Base-by-base conservation (phyloP, 179 eudicot species). In the Beta macrorhiza region DNA sequence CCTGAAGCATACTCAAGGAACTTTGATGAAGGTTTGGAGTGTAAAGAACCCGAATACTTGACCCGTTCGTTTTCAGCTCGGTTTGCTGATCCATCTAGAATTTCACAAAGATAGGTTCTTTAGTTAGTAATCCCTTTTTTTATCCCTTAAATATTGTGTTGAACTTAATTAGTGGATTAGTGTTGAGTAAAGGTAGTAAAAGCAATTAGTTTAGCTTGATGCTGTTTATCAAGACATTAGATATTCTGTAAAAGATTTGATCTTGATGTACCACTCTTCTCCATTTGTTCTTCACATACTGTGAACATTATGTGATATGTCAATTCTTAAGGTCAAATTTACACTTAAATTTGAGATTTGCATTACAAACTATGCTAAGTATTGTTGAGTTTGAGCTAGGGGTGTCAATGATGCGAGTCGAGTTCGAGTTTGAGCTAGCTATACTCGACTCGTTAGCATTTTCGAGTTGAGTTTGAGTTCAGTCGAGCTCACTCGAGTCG, bases 41-140 rank as follows among this genome's bases (percentile, higher is more conserved):
- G 84, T 69, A 71, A 61, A 8, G 91, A 89, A 47, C 90, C 90
- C 0, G 93, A 91, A 49, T 69, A 89, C 80, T 85, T 89, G 70
- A 82, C 81, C 79, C 87, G 92, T 62, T 91, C 93, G 0, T 91
- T 91, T 70, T 91, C 92, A 0, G 92, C 92, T 58, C 81, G 93
- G 68, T 91, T 85, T 79, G 93, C 93, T 64, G 89, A 84, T 79
- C 88, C 91, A 4, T 87, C 89, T n/a, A 90, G 73, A 80, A 76
- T 80, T 55, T 65, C 44, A 51, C n/a, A 69, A 53, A 59, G 70
- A 79, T 75, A 79, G 55, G 58, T 75, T 80, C 70, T 47, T 70
- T 44, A 63, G 29, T 80, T 80, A 80, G 64, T 61, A 72, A 22
- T 16, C 4, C 45, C 4, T 25, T 9, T 37, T 49, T 8, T 17